Conservation (phyloP, 495 filamentous ascomycete species). For the Neurospora africana region DNA sequence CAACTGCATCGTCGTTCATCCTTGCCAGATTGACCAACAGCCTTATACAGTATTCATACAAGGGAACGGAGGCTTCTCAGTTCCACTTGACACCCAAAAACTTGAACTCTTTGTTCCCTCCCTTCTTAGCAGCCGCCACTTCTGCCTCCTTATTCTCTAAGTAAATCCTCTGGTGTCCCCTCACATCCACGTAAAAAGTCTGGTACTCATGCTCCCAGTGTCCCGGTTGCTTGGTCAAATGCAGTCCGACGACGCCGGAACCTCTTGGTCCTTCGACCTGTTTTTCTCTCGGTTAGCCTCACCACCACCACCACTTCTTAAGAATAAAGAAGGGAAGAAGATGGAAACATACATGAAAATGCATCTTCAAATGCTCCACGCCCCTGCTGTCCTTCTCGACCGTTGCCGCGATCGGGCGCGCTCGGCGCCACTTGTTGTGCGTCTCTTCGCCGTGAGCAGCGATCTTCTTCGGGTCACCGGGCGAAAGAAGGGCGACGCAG, state of each 20-base stretch:
- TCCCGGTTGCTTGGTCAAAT: constrained; percentile 56
- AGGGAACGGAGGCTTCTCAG: constrained; percentile 15
- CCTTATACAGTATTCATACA: neutral
- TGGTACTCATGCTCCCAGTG: constrained; percentile 66
- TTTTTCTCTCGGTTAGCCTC: neutral
- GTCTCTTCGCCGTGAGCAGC: constrained; percentile 77
- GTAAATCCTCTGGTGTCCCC: constrained; percentile 46
- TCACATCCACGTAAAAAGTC: constrained; percentile 70
- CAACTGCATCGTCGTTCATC: neutral
- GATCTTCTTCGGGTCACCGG: constrained; percentile 62
- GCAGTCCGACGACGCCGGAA: constrained; percentile 61
- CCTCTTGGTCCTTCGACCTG: constrained; percentile 77
- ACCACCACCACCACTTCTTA: constrained; percentile 10
- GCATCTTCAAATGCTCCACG: constrained; percentile 73
- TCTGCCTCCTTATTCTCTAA: constrained; percentile 46
- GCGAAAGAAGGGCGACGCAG: constrained; percentile 55
- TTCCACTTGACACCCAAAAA: constrained; percentile 61
- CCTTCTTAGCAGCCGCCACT: constrained; percentile 14
- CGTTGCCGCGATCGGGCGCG: constrained; percentile 70
- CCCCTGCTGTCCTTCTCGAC: constrained; percentile 60
- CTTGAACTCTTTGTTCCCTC: constrained; percentile 34
- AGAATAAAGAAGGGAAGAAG: neutral
- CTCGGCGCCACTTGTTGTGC: constrained; percentile 70
- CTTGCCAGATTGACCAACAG: neutral
- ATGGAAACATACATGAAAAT: constrained; percentile 60